These are phyloP conservation scores for Cryphonectria japonica DNA, from an alignment of 2,329 filamentous ascomycete genomes.

Conservation along the genomic window DNA sequence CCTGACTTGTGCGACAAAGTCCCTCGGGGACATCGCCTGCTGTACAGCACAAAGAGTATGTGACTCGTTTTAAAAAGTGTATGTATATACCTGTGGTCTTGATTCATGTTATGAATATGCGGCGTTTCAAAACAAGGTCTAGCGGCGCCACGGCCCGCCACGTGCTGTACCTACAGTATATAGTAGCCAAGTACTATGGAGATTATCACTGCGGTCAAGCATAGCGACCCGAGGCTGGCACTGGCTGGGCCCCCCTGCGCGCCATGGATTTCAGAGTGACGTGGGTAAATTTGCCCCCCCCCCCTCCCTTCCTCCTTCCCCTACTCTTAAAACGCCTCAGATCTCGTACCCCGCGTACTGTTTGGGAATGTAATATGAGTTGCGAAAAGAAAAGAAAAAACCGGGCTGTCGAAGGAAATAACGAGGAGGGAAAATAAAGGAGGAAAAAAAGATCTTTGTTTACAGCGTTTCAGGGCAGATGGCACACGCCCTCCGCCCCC, in stretches of 20 bases:
- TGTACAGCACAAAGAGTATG: no score
- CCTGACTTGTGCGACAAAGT: no score
- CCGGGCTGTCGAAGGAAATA: not conserved
- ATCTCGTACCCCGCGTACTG: not conserved
- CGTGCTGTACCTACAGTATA: not conserved
- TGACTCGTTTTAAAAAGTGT: not conserved
- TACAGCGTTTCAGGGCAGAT: constrained; percentile 2
- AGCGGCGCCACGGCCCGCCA: constrained; percentile 10
- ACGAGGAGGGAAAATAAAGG: not conserved
- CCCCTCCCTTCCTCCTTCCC: not conserved
- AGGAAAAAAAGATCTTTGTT: not conserved
- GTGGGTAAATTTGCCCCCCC: not conserved
- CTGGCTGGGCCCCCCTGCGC: not conserved
- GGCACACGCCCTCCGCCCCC: not conserved
- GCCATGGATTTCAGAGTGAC: not conserved
- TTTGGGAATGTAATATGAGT: not conserved
- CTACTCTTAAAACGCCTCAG: not conserved
- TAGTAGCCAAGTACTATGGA: not conserved
- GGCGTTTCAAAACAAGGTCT: not conserved
- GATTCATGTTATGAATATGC: not conserved
- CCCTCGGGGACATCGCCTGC: not conserved
- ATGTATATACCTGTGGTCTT: not conserved
- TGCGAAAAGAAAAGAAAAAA: not conserved
- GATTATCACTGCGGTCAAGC: not conserved
- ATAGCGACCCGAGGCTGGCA: not conserved